Evolutionary conservation across 2,329 filamentous ascomycete species (phyloP).

Genomic region (Coniochaeta sp.): DNA sequence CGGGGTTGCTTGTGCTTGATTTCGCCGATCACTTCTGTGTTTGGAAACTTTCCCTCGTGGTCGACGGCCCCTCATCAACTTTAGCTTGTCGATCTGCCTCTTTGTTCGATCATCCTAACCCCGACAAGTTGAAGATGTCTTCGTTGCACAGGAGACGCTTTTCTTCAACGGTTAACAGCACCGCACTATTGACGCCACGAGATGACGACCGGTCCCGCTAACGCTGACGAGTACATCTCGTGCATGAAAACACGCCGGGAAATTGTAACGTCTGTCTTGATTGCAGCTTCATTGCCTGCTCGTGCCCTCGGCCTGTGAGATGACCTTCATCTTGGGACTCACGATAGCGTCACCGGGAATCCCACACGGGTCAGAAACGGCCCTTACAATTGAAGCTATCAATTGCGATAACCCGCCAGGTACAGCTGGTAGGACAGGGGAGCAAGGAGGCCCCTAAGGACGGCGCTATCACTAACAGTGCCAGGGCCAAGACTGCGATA

Average conservation of each 20-base stretch:
- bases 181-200: not conserved
- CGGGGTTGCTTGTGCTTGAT: not conserved
- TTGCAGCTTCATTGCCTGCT: too few species aligned
- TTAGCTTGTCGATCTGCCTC: not conserved
- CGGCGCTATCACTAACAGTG: not conserved
- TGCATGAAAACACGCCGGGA: not conserved
- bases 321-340: not conserved
- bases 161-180: too few species aligned
- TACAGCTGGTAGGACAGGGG: not conserved
- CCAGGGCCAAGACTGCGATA: not conserved
- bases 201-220: not conserved
- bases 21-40: constrained; percentile 3
- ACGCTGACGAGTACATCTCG: not conserved
- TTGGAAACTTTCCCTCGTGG: not conserved
- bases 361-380: not conserved
- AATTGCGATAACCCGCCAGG: not conserved
- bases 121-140: too few species aligned
- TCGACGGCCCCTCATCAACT: not conserved
- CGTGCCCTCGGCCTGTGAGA: not conserved
- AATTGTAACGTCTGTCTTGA: too few species aligned
- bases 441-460: not conserved
- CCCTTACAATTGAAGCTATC: not conserved
- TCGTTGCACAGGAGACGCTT: too few species aligned
- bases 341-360: not conserved
- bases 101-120: too few species aligned